Conservation (phyloP, 2,329 filamentous ascomycete genomes). For the Fusarium beomiforme region DNA sequence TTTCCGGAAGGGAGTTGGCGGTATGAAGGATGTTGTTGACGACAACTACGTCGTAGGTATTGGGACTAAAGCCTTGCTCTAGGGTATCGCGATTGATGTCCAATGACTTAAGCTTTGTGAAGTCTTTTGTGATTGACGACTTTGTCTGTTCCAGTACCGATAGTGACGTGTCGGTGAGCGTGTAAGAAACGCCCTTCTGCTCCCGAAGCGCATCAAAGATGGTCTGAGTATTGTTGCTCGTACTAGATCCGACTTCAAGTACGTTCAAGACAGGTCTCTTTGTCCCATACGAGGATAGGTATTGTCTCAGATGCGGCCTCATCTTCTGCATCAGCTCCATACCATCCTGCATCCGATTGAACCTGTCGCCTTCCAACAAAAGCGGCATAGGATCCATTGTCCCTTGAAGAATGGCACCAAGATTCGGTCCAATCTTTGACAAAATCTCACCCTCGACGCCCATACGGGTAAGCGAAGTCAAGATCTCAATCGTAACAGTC, state of each 20-base stretch:
- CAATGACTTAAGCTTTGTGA: neutral
- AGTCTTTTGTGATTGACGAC: accelerated
- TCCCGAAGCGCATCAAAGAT: neutral
- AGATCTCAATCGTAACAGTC: conserved; percentile 17
- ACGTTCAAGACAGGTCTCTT: neutral
- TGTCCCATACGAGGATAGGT: conserved; percentile 5
- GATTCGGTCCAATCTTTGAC: conserved; percentile 12
- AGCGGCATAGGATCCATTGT: neutral
- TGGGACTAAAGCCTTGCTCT: neutral
- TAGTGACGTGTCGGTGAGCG: conserved; percentile 1
- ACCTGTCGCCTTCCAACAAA: neutral
- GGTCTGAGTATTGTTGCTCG: neutral
- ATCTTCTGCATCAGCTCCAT: conserved; percentile 5
- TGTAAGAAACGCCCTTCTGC: neutral
- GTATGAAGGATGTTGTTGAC: conserved; percentile 13
- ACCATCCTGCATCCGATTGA: neutral
- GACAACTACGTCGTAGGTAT: neutral
- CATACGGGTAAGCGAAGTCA: conserved; percentile 11
- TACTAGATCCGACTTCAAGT: conserved; percentile 15
- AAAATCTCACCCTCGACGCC: conserved; percentile 13
- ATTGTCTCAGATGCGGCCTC: neutral
- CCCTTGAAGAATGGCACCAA: neutral
- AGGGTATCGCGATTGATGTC: conserved; percentile 10
- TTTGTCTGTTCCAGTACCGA: neutral
- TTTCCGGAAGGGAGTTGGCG: neutral